Evolutionary conservation across 1,284 basidiomycete genomes (phyloP).

Genomic region (Austroboletus olivaceoglutinosus): DNA sequence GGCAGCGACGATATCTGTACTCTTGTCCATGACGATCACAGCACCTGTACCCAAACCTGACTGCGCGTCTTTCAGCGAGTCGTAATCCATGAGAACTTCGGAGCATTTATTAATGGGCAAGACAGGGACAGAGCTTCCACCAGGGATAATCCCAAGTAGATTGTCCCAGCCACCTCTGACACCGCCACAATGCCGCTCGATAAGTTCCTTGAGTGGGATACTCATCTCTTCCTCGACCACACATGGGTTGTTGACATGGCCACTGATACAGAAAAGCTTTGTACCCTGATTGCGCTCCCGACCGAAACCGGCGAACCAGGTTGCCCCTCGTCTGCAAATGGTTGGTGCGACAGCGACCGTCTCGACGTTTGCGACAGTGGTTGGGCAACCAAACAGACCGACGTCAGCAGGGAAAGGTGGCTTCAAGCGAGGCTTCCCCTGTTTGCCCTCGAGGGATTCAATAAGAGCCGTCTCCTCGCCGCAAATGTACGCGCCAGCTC

Average conservation of each 20-base stretch:
- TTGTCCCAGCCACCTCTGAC: conserved; percentile 96
- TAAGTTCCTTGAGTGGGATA: conserved; percentile 89
- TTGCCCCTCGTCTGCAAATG: conserved; percentile 85
- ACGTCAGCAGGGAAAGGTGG: conserved; percentile 99
- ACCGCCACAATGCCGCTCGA: conserved; percentile 97
- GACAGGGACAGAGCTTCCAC: conserved; percentile 95
- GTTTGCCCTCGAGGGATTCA: conserved; percentile 95
- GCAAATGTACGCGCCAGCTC: conserved; percentile 97
- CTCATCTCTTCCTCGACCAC: conserved; percentile 99
- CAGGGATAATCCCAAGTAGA: conserved; percentile 90
- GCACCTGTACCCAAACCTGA: conserved; percentile 96
- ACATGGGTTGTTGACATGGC: conserved; percentile 98
- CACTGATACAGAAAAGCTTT: conserved; percentile 94
- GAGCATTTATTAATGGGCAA: conserved; percentile 79
- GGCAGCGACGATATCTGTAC: conserved; percentile 89
- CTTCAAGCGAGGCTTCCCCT: conserved; percentile 97
- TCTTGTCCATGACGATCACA: conserved; percentile 99
- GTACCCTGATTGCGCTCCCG: conserved; percentile 93
- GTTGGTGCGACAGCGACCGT: conserved; percentile 97
- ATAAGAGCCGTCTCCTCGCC: conserved; percentile 99
- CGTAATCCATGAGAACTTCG: conserved; percentile 96
- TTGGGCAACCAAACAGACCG: conserved; percentile 94
- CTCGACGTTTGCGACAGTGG: conserved; percentile 98
- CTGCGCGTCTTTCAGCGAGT: conserved; percentile 94
- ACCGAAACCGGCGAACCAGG: conserved; percentile 96